Evolutionary conservation across 2,329 filamentous ascomycete species (phyloP).

Genomic region (Hypoxylon sp.): DNA sequence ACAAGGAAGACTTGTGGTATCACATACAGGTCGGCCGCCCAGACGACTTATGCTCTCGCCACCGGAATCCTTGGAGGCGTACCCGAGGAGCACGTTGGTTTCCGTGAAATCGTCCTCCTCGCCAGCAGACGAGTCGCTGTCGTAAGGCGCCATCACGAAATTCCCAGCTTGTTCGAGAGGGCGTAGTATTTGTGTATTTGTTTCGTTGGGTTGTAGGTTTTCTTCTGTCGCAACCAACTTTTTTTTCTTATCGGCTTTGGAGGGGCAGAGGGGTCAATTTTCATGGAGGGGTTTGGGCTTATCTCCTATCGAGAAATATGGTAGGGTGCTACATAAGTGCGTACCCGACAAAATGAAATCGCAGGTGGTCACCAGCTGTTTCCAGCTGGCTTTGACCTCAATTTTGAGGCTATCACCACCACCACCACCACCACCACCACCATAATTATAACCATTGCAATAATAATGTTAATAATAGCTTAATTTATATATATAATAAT

Average conservation of each 20-base stretch:
- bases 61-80: slow-evolving; percentile 81
- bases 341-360: too few relatives aligned
- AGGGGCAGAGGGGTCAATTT: slow-evolving; percentile 35
- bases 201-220: background rate
- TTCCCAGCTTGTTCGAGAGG: background rate
- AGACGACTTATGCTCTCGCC: slow-evolving; percentile 89
- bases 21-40: slow-evolving; percentile 84
- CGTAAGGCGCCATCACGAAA: slow-evolving; percentile 65
- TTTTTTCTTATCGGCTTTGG: slow-evolving; percentile 34
- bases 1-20: too few relatives aligned
- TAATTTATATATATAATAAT: too few relatives aligned
- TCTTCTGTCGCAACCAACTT: slow-evolving; percentile 14
- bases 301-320: slow-evolving; percentile 30
- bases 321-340: too few relatives aligned
- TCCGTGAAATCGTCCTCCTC: slow-evolving; percentile 77
- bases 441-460: too few relatives aligned
- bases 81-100: slow-evolving; percentile 91
- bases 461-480: too few relatives aligned
- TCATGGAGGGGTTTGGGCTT: slow-evolving; percentile 25
- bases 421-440: too few relatives aligned
- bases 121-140: slow-evolving; percentile 85
- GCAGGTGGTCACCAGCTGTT: too few relatives aligned
- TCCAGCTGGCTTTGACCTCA: too few relatives aligned
- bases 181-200: background rate
- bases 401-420: too few relatives aligned